Base-by-base conservation (phyloP, 768 basidiomycete genomes). In the Boletus vermiculosoides region DNA sequence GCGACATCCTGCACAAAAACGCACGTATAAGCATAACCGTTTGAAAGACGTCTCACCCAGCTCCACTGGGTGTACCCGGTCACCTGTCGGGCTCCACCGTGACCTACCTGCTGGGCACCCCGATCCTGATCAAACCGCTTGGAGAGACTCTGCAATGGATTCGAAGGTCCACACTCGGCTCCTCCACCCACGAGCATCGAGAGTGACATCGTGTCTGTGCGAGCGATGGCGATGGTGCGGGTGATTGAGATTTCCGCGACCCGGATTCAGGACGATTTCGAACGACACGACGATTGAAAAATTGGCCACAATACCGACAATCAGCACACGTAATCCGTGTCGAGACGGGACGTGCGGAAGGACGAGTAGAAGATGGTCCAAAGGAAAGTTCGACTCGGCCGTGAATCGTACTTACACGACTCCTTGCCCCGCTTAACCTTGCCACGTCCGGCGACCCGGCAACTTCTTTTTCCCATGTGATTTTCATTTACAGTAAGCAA, bases 101-200 rank as follows among this genome's bases (percentile, higher is more conserved):
- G 30, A 66, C 70, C 23, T 65, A 92, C 91, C 78, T 92, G 90
- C 69, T 91, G 89, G 2, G 83, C 66, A 10, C 89, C 90, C 64
- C 90, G 80, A 69, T 94, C 92, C 44, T 82, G 79, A 61, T 91
- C 90, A 59, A 93, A 87, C 45, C 82, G 79, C 67, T 94, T 94
- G 0, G 88, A 80, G 6, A 96, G 82, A 16, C 80, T 83, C 66
- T 92, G 90, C 18, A 96, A 72, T 12, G 92, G 85, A 69, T 94
- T 96, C 1, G 83, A 82, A 7, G 94, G 92, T 0, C 94, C 94
- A 62, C 93, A 96, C 44, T 93, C 91, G 1, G 90, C 85, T 1
- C 69, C 68, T 28, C 69, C 69, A 45, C 81, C 83, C 22, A 86
- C 80, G 20, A 95, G 86, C 79, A 90, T 81, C 48, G 91, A 87